Percentiles rank a stretch among this genome's conserved stretches.
phyloP scores from a whole-genome alignment of 176 grass and related monocot genomes.

The Tillandsia leiboldiana region DNA sequence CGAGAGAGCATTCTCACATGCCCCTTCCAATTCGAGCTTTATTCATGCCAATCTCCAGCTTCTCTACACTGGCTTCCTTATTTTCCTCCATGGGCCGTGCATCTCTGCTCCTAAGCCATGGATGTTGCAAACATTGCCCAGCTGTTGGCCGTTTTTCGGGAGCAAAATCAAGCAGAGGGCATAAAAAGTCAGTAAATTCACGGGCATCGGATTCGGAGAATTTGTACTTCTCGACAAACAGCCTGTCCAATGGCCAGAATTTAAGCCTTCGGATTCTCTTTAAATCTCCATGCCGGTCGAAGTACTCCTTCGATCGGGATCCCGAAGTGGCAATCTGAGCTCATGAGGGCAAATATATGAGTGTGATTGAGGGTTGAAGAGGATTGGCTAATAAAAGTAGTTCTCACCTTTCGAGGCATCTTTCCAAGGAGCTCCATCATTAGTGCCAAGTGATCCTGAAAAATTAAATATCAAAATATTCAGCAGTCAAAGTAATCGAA shows the following conservation, averaged over 20 bases:
- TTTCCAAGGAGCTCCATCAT: constrained; percentile 98
- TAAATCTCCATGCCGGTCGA: constrained; percentile 86
- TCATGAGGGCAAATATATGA: constrained; percentile 21
- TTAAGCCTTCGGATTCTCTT: constrained; percentile 88
- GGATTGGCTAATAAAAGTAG: neutral
- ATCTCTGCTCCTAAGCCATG: constrained; percentile 54
- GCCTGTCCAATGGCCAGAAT: constrained; percentile 54
- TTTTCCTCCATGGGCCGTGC: constrained; percentile 17
- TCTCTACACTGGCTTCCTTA: constrained; percentile 5
- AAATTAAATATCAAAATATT: constrained; percentile 8
- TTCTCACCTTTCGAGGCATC: constrained; percentile 75
- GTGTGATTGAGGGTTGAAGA: constrained; percentile 7
- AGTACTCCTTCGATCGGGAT: constrained; percentile 79
- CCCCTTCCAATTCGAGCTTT: neutral
- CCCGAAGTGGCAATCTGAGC: constrained; percentile 69
- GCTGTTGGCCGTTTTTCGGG: constrained; percentile 78
- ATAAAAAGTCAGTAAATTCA: constrained; percentile 62
- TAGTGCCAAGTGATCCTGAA: constrained; percentile 92
- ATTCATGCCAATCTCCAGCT: constrained; percentile 16
- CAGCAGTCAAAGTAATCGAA: neutral
- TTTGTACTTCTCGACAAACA: constrained; percentile 74
- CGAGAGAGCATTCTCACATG: constrained; percentile 3
- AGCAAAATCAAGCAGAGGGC: constrained; percentile 67
- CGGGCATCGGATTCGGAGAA: constrained; percentile 48
- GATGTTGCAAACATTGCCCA: constrained; percentile 53